A percentile compares a stretch with the other conserved stretches of the same genome.
phyloP scores from a whole-genome alignment of 768 basidiomycete genomes.

The Tulasnella sp. region DNA sequence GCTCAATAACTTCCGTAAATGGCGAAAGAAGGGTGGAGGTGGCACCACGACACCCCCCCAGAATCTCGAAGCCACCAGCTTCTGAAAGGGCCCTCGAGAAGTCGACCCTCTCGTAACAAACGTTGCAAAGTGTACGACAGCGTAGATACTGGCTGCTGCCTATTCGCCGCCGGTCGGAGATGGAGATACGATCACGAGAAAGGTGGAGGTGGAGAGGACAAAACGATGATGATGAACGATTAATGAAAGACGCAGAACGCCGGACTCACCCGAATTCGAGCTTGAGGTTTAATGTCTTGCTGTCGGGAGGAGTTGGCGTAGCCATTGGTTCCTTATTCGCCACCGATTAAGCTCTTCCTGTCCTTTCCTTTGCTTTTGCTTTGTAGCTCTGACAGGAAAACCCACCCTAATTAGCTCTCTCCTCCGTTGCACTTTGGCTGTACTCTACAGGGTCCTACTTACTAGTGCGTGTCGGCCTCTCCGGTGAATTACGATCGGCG shows the following conservation, averaged over 20 bases:
- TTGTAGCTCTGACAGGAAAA: background rate
- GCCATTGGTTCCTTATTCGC: too few relatives aligned
- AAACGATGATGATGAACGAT: background rate
- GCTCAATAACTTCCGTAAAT: background rate
- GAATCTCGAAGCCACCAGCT: background rate
- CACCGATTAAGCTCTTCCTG: too few relatives aligned
- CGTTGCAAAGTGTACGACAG: background rate
- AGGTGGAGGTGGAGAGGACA: background rate
- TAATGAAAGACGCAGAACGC: background rate
- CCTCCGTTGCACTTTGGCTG: background rate
- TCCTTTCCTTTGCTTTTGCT: too few relatives aligned
- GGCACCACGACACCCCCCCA: background rate
- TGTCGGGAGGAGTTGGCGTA: background rate
- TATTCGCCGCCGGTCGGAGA: slow-evolving; percentile 1
- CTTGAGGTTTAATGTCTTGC: slow-evolving; percentile 41
- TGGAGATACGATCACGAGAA: background rate
- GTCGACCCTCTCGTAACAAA: background rate
- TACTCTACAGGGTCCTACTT: background rate
- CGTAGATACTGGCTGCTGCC: background rate
- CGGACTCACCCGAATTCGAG: slow-evolving; percentile 54
- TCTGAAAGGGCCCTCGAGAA: background rate
- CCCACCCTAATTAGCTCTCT: background rate
- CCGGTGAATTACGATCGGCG: background rate
- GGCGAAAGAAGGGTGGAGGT: background rate
- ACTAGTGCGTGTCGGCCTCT: background rate